Conservation (phyloP, 2,329 filamentous ascomycete species). For the Coniochaeta sp. region DNA sequence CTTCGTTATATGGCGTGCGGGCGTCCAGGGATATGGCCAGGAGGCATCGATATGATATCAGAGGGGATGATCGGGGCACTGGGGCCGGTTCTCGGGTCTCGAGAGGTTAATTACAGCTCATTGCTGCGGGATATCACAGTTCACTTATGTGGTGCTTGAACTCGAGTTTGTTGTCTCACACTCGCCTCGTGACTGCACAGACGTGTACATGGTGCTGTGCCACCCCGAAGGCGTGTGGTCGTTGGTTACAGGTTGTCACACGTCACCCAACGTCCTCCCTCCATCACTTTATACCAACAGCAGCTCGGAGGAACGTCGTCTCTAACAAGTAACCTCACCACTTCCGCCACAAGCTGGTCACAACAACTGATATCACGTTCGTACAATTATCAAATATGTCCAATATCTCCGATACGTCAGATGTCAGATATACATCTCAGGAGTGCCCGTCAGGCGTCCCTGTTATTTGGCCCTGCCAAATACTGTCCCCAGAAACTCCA, state of each 20-base stretch:
- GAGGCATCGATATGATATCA: background rate
- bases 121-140: no score
- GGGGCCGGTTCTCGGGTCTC: no score
- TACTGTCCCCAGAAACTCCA: background rate
- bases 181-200: no score
- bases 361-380: no score
- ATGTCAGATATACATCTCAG: background rate
- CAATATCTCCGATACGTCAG: background rate
- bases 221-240: no score
- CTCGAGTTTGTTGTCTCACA: no score
- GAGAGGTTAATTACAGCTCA: no score
- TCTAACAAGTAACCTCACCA: background rate
- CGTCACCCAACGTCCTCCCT: background rate
- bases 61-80: background rate
- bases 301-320: background rate
- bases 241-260: no score
- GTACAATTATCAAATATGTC: no score
- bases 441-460: background rate
- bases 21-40: background rate
- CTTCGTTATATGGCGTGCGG: background rate
- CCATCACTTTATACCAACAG: background rate
- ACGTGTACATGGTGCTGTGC: no score
- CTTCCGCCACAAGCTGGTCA: no score
- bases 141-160: no score
- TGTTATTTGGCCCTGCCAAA: background rate